These are phyloP conservation scores for Coniella vitis DNA, from an alignment of 2,329 filamentous ascomycete genomes.

Conservation along the genomic window DNA sequence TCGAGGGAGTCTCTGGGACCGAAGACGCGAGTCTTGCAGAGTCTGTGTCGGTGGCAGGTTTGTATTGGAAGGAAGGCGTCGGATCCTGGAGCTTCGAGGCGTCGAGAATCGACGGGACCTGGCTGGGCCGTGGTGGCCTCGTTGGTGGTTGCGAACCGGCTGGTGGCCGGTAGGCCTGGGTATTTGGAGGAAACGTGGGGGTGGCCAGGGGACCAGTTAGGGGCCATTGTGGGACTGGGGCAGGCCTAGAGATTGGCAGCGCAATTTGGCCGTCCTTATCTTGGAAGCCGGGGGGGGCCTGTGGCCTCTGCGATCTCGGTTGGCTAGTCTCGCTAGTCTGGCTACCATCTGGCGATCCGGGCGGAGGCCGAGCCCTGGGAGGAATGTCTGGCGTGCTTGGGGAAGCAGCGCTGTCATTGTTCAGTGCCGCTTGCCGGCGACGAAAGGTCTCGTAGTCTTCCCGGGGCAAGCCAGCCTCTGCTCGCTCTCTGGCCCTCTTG, in stretches of 20 bases:
- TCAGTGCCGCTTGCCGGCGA: slow-evolving; percentile 17
- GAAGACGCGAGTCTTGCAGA: slow-evolving; percentile 28
- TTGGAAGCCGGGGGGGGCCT: slow-evolving; percentile 28
- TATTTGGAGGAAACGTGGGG: slow-evolving; percentile 25
- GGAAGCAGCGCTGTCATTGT: slow-evolving; percentile 22
- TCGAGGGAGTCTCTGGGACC: slow-evolving; percentile 41
- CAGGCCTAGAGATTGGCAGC: slow-evolving; percentile 46
- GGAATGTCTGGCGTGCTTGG: slow-evolving; percentile 22
- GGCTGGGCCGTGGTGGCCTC: slow-evolving; percentile 53
- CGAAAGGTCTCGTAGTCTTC: slow-evolving; percentile 24
- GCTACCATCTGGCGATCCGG: slow-evolving; percentile 18
- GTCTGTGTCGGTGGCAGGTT: slow-evolving; percentile 30
- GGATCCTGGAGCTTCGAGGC: slow-evolving; percentile 48
- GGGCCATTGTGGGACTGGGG: slow-evolving; percentile 49
- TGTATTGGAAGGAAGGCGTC: slow-evolving; percentile 46
- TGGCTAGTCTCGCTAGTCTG: background rate
- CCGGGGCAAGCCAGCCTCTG: slow-evolving; percentile 34
- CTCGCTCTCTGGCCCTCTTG: slow-evolving; percentile 47
- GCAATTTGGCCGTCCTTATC: slow-evolving; percentile 32
- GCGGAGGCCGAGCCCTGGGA: slow-evolving; percentile 22
- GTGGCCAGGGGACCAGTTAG: slow-evolving; percentile 34
- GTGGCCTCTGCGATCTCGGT: slow-evolving; percentile 25
- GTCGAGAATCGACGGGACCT: slow-evolving; percentile 53
- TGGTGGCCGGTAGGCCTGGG: slow-evolving; percentile 43
- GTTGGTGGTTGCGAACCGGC: slow-evolving; percentile 46